Percentiles rank a stretch among this genome's conserved stretches.
phyloP scores from a whole-genome alignment of 495 filamentous ascomycete species.

The Penicillium salamii region DNA sequence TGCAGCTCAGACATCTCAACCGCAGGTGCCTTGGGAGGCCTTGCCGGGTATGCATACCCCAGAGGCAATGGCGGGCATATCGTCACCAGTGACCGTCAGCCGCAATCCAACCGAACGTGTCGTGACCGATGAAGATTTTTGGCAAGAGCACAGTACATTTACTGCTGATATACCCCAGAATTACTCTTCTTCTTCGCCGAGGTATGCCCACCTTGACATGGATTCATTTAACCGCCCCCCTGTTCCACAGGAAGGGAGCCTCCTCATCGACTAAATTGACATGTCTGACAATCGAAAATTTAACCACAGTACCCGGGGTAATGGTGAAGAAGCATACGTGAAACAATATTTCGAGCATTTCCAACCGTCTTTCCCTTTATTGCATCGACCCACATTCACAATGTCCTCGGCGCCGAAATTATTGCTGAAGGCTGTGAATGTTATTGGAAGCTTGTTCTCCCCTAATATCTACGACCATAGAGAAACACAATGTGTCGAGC shows the following conservation, averaged over 20 bases:
- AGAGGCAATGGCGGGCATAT: background rate
- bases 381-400: slow-evolving; percentile 12
- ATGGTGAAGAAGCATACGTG: slow-evolving; percentile 7
- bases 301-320: background rate
- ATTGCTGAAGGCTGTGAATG: slow-evolving; percentile 7
- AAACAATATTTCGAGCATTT: slow-evolving; percentile 15
- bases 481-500: background rate
- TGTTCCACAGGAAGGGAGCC: background rate
- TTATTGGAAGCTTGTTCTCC: slow-evolving; percentile 13
- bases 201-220: background rate
- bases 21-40: background rate
- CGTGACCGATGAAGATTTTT: slow-evolving; percentile 1
- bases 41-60: background rate
- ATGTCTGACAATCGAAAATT: background rate
- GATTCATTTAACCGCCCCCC: background rate
- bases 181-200: slow-evolving; percentile 7
- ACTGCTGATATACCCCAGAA: background rate
- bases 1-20: background rate
- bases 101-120: background rate
- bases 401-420: slow-evolving; percentile 10
- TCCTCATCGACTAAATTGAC: background rate
- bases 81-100: background rate
- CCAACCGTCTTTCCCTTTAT: slow-evolving; percentile 10
- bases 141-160: slow-evolving; percentile 4
- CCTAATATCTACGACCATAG: background rate